phyloP scores from a whole-genome alignment of 345 rosid species.

The Populus alba region DNA sequence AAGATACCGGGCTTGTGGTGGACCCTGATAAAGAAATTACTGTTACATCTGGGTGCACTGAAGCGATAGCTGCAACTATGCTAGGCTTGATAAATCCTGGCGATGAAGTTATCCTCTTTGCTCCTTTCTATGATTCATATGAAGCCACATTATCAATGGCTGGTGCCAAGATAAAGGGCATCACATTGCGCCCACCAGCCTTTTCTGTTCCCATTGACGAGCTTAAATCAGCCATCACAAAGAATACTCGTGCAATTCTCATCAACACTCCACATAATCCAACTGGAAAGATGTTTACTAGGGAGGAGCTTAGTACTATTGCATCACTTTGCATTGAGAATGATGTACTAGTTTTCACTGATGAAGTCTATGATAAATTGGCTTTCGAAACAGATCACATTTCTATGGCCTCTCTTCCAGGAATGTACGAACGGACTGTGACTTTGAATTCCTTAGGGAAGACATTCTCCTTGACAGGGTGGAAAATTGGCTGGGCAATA shows the following conservation, averaged over 20 bases:
- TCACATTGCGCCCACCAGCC: constrained; percentile 78
- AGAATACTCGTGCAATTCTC: constrained; percentile 75
- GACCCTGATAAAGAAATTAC: constrained; percentile 91
- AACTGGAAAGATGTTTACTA: constrained; percentile 89
- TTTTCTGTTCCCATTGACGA: constrained; percentile 68
- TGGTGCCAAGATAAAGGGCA: constrained; percentile 74
- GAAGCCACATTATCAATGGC: constrained; percentile 98
- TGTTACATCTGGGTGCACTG: constrained; percentile 91
- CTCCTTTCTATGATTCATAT: constrained; percentile 90
- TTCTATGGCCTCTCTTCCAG: constrained; percentile 87
- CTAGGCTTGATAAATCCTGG: constrained; percentile 90
- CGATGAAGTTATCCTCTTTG: constrained; percentile 86
- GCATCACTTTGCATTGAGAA: constrained; percentile 81
- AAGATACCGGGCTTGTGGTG: constrained; percentile 68
- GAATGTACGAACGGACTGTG: constrained; percentile 85
- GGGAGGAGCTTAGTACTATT: constrained; percentile 63
- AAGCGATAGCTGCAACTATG: constrained; percentile 89
- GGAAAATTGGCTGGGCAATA: constrained; percentile 99
- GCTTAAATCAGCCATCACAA: constrained; percentile 67
- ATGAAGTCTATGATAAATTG: constrained; percentile 93
- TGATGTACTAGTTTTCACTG: constrained; percentile 74
- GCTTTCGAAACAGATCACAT: constrained; percentile 91
- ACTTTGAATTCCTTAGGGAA: constrained; percentile 92
- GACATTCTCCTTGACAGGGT: constrained; percentile 91
- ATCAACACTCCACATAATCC: constrained; percentile 93